A percentile compares a stretch with the other conserved stretches of the same genome.
Conservation (phyloP, 2,329 filamentous ascomycete species). For the Neopestalotiopsis clavispora region DNA sequence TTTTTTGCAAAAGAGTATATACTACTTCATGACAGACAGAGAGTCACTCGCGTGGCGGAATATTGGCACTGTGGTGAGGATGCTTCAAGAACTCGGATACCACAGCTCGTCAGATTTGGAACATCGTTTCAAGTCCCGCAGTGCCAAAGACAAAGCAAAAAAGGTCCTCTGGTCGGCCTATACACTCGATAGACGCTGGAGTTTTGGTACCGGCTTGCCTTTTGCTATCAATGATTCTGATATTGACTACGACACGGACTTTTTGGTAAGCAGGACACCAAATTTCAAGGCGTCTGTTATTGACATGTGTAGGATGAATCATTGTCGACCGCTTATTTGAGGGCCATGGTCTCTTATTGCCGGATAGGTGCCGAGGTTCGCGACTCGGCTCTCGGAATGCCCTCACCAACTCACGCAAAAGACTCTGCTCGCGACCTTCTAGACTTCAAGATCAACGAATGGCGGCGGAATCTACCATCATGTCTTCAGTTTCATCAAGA, state of each 20-base stretch:
- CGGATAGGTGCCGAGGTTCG: slow-evolving; percentile 13
- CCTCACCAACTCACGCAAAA: slow-evolving; percentile 5
- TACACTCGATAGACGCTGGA: slow-evolving; percentile 15
- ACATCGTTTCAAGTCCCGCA: slow-evolving; percentile 20
- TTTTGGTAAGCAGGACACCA: not conserved
- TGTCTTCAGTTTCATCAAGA: not conserved
- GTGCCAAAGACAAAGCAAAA: slow-evolving; percentile 3
- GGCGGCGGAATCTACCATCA: slow-evolving; percentile 5
- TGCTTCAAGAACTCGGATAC: slow-evolving; percentile 13
- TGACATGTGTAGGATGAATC: slow-evolving; percentile 7
- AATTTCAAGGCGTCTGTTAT: not conserved
- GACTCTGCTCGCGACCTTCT: slow-evolving; percentile 12
- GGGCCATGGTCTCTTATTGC: slow-evolving; percentile 13
- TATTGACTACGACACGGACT: slow-evolving; percentile 14
- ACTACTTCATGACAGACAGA: slow-evolving; percentile 15
- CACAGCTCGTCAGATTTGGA: slow-evolving; percentile 37
- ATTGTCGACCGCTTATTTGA: slow-evolving; percentile 5
- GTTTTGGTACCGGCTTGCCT: slow-evolving; percentile 14
- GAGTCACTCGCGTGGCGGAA: slow-evolving; percentile 14
- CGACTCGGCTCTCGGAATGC: slow-evolving; percentile 7
- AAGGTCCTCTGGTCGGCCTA: slow-evolving; percentile 13
- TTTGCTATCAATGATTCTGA: slow-evolving; percentile 14
- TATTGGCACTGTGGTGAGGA: slow-evolving; percentile 8
- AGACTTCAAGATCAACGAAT: slow-evolving; percentile 9
- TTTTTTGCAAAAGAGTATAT: slow-evolving; percentile 8